These are phyloP conservation scores for Fistulinella prunicolor DNA, from an alignment of 768 basidiomycete species.

Conservation along the genomic window DNA sequence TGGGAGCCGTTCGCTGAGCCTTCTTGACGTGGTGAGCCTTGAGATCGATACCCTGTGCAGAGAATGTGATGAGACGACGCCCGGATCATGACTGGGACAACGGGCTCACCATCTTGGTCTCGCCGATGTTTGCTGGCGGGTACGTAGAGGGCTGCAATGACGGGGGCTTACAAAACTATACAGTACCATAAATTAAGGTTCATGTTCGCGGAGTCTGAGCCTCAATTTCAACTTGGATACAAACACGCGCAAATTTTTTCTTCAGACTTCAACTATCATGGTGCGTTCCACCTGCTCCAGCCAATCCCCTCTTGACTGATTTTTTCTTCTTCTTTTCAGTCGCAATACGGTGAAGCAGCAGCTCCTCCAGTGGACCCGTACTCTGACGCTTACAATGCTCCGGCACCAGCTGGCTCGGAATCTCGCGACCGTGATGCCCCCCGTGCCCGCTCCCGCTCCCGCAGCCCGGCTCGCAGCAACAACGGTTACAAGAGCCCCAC, in stretches of 20 bases:
- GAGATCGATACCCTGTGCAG: constrained; percentile 88
- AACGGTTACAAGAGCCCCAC: constrained; percentile 57
- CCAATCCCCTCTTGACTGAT: background rate
- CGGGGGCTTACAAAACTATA: constrained; percentile 68
- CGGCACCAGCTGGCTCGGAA: constrained; percentile 45
- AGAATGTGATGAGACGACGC: constrained; percentile 10
- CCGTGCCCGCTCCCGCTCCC: constrained; percentile 73
- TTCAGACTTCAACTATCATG: constrained; percentile 65
- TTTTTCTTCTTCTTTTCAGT: constrained; percentile 19
- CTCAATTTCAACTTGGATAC: constrained; percentile 35
- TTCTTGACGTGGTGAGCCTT: constrained; percentile 98
- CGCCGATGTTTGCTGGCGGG: constrained; percentile 52
- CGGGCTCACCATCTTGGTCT: constrained; percentile 81
- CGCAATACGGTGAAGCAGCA: constrained; percentile 64
- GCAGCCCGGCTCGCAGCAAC: constrained; percentile 57
- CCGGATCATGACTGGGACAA: constrained; percentile 33
- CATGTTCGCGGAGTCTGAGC: constrained; percentile 26
- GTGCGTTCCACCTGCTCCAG: constrained; percentile 36
- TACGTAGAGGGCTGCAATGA: constrained; percentile 34
- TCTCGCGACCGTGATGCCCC: constrained; percentile 53
- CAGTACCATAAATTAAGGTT: constrained; percentile 46
- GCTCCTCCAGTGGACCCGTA: constrained; percentile 71
- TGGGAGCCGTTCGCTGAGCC: constrained; percentile 89
- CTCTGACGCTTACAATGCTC: constrained; percentile 76
- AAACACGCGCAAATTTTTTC: constrained; percentile 41